Evolutionary conservation across 306 rosid species (phyloP).

Genomic region (Cucumis hystrix): DNA sequence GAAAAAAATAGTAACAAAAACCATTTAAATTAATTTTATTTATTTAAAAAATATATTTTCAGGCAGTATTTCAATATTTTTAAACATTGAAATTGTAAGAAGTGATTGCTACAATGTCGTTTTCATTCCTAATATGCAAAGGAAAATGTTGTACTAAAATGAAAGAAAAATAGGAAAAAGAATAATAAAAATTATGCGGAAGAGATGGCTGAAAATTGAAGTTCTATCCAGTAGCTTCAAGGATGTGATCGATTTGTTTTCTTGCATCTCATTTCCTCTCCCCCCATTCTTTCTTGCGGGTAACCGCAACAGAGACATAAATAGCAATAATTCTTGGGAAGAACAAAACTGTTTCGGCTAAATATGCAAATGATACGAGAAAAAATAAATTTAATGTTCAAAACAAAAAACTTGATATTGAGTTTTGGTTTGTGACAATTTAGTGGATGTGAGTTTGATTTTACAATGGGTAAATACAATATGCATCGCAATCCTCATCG

Average conservation of each 20-base stretch:
- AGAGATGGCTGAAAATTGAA: not conserved
- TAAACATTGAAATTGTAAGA: not conserved
- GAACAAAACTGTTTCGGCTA: not conserved
- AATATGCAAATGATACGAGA: no score
- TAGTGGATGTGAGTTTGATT: no score
- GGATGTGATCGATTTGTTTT: not conserved
- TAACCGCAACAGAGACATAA: not conserved
- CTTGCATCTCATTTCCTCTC: not conserved
- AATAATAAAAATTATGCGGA: not conserved
- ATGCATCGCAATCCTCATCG: no score
- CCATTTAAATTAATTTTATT: no score
- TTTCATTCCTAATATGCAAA: not conserved
- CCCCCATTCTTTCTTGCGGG: not conserved
- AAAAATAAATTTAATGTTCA: no score
- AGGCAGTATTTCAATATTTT: not conserved
- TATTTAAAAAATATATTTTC: not conserved
- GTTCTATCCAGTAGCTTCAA: not conserved
- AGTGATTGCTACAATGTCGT: not conserved
- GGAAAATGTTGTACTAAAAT: no score
- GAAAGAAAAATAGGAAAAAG: not conserved
- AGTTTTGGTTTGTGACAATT: no score
- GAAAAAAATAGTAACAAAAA: no score
- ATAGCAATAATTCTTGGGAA: not conserved
- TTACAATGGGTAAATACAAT: no score
- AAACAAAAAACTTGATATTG: no score